Evolutionary conservation across 2,329 filamentous ascomycete genomes (phyloP).

Genomic region (Teratosphaeria viscida): DNA sequence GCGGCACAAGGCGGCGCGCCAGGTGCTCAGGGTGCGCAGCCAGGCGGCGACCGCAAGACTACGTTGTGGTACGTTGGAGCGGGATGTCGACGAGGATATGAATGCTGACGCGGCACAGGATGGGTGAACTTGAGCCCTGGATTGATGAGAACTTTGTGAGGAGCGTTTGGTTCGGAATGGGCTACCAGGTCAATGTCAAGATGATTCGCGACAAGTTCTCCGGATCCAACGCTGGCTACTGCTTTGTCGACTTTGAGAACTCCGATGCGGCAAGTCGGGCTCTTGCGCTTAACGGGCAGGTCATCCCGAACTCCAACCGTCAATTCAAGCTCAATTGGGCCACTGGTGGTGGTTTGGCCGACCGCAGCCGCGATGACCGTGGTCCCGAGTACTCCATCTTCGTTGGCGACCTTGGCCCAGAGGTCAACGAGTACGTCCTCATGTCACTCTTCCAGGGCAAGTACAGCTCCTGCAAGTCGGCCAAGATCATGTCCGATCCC

Average conservation of each 20-base stretch:
- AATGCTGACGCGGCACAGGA: constrained; percentile 47
- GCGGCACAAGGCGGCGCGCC: constrained; percentile 33
- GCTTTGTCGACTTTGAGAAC: constrained; percentile 86
- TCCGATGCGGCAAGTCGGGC: constrained; percentile 84
- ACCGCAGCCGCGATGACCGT: constrained; percentile 89
- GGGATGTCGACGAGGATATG: background rate
- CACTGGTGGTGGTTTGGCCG: constrained; percentile 86
- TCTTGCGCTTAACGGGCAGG: constrained; percentile 73
- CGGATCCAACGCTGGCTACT: constrained; percentile 93
- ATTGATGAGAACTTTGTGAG: constrained; percentile 99
- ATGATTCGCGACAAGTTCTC: constrained; percentile 99
- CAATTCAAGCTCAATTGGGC: constrained; percentile 99
- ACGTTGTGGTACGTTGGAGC: constrained; percentile 38
- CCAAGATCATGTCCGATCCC: constrained; percentile 99
- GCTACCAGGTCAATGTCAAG: constrained; percentile 94
- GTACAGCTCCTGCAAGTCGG: constrained; percentile 95
- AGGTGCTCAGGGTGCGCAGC: constrained; percentile 26
- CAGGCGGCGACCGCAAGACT: constrained; percentile 39
- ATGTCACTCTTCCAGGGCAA: constrained; percentile 95
- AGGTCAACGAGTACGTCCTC: constrained; percentile 97
- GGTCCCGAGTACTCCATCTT: constrained; percentile 96
- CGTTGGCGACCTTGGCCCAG: constrained; percentile 91
- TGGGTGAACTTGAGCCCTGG: constrained; percentile 98
- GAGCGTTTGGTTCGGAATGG: constrained; percentile 86
- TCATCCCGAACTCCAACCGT: constrained; percentile 87